Percentiles rank a stretch among this genome's conserved stretches.
Evolutionary conservation across 768 basidiomycete genomes (phyloP).

Genomic region (Boletus huronensis): DNA sequence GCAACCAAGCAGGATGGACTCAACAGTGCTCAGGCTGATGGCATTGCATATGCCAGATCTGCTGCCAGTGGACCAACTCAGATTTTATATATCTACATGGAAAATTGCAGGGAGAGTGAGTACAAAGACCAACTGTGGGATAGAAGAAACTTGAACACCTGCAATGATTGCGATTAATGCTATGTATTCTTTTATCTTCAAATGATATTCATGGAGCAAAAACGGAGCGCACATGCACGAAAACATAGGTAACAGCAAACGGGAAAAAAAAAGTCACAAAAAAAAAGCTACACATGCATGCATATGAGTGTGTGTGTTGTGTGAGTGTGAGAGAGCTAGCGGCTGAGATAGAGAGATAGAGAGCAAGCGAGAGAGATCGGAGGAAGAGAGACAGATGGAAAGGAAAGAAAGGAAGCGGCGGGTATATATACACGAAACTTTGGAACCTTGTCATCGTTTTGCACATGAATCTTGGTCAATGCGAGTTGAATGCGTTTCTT

Average conservation of each 20-base stretch:
- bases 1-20: no score
- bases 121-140: no score
- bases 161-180: not conserved
- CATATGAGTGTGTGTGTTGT: slow-evolving; percentile 8
- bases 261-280: not conserved
- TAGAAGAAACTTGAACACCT: no score
- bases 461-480: slow-evolving; percentile 2
- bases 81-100: no score
- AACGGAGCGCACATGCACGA: not conserved
- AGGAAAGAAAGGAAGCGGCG: not conserved
- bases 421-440: slow-evolving; percentile 20
- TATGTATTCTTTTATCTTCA: not conserved
- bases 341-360: slow-evolving; percentile 9
- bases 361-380: slow-evolving; percentile 6
- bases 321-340: not conserved
- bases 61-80: no score
- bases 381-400: not conserved
- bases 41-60: no score
- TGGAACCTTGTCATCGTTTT: slow-evolving; percentile 2
- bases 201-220: not conserved
- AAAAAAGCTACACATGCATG: slow-evolving; percentile 13
- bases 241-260: not conserved
- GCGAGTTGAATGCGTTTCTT: slow-evolving; percentile 17
- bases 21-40: no score
- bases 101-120: no score